Evolutionary conservation across 2,329 filamentous ascomycete species (phyloP), one percentile per base, ranked within the genome.

Genomic region (Scortechinia acanthostroma): DNA sequence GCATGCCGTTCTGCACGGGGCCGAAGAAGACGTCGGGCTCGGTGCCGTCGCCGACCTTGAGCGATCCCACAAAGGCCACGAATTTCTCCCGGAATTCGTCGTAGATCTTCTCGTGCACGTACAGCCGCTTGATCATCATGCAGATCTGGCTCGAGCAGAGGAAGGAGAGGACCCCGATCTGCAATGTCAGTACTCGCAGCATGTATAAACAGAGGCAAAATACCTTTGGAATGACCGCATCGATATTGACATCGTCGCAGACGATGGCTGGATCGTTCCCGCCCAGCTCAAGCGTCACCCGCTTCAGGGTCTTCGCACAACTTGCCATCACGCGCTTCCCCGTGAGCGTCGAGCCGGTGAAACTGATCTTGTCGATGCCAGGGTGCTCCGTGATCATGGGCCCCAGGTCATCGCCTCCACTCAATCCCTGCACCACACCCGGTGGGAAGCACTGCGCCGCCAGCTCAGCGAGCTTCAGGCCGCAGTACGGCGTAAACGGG

Each of bases 271-370:
- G 63, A 46, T 73, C 69, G 46, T 76, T 76, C 16, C 72, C 72
- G 15, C 70, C 68, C 2, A 61, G 49, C 58, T 83, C 80, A 14
- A 83, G 68, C 1, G 74, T 80, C 17, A 79, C 68, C 33, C 77
- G 65, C 66, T 82, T 83, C 21, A 84, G 60, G 0, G 76, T 78
- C 55, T 70, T 69, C 20, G 73, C 65, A 44, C 69, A 71, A n/a
- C 67, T 71, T 46, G 69, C 69, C 68, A 80, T 73, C 45, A 84
- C 73, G 57, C 71, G 71, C 64, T 81, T 82, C 6, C 80, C 80
- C 0, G 76, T 81, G 0, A 67, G 64, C 4, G 68, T 76, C 10
- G 75, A 80, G 2, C 80, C 79, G 0, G 80, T 84, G 60, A 85
- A 85, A 51, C 67, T 71, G 55, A 85, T 74, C 66, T 81, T 84